phyloP scores from a whole-genome alignment of 257 asterid genomes.

The Przewalskia tangutica region DNA sequence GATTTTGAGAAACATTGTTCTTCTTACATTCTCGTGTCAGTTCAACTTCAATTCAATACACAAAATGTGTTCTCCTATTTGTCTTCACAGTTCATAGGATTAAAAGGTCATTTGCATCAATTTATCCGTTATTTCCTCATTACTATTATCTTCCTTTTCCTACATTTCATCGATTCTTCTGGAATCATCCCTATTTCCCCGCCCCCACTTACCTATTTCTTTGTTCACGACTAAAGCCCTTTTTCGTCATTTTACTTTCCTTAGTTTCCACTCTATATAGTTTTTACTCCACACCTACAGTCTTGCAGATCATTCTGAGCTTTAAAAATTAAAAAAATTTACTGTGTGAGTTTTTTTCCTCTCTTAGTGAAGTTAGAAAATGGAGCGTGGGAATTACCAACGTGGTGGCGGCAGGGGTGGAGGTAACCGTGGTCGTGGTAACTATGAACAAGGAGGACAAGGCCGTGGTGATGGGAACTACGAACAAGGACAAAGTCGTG shows the following conservation, averaged over 20 bases:
- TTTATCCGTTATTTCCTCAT: background rate
- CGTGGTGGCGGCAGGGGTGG: conserved; percentile 2
- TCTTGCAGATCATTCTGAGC: background rate
- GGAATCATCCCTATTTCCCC: background rate
- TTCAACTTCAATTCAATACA: too few relatives aligned
- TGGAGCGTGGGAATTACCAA: background rate
- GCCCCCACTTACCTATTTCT: background rate
- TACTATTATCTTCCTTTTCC: background rate
- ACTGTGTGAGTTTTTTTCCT: background rate
- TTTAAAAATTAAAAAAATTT: too few relatives aligned
- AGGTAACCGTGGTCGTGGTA: conserved; percentile 8
- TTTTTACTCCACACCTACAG: too few relatives aligned
- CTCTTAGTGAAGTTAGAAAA: background rate
- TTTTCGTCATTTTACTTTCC: background rate
- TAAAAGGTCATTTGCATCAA: background rate
- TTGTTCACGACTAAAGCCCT: conserved; percentile 4
- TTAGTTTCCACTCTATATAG: too few relatives aligned
- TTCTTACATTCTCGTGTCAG: too few relatives aligned
- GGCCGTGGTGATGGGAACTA: background rate
- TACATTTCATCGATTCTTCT: conserved; percentile 5
- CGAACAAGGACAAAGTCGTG: background rate
- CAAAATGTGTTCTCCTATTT: background rate
- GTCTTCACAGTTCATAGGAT: too few relatives aligned
- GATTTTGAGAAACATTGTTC: too few relatives aligned
- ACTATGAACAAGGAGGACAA: background rate